These are phyloP conservation scores for Cyberlindnera amylophila DNA, from an alignment of 805 yeast genomes.

Conservation along the genomic window DNA sequence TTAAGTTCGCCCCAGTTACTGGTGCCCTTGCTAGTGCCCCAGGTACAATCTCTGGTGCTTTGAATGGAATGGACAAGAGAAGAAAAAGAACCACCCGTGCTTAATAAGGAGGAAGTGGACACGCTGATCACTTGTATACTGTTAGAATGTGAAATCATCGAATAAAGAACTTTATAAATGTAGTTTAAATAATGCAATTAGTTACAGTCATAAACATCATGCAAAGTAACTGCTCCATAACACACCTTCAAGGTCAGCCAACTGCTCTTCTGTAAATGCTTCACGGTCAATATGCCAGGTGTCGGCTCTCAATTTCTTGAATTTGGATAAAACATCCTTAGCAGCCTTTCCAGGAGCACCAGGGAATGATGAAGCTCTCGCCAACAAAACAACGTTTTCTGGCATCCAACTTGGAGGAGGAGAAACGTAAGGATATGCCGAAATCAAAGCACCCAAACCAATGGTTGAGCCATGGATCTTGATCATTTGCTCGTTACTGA, in stretches of 20 bases:
- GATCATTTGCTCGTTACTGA: slow-evolving; percentile 40
- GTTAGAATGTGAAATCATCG: too few species aligned
- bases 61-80: slow-evolving; percentile 34
- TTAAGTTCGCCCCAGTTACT: slow-evolving; percentile 31
- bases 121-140: not conserved
- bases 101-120: slow-evolving; percentile 5
- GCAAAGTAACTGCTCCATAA: slow-evolving; percentile 90
- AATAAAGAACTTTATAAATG: not conserved
- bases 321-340: slow-evolving; percentile 72
- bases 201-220: slow-evolving; percentile 28
- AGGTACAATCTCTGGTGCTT: slow-evolving; percentile 34
- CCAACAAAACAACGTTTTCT: slow-evolving; percentile 58
- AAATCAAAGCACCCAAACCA: slow-evolving; percentile 83
- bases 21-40: slow-evolving; percentile 34
- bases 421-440: slow-evolving; percentile 84
- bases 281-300: slow-evolving; percentile 91
- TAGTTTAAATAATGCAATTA: too few species aligned
- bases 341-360: slow-evolving; percentile 84
- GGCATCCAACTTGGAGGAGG: slow-evolving; percentile 96
- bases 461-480: slow-evolving; percentile 79
- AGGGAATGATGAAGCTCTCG: slow-evolving; percentile 66
- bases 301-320: slow-evolving; percentile 89
- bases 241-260: slow-evolving; percentile 92
- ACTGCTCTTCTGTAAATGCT: slow-evolving; percentile 70
- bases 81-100: slow-evolving; percentile 26